These are phyloP conservation scores for Saccharum hybrid DNA, from an alignment of 202 grass and related monocot genomes.

Conservation along the genomic window DNA sequence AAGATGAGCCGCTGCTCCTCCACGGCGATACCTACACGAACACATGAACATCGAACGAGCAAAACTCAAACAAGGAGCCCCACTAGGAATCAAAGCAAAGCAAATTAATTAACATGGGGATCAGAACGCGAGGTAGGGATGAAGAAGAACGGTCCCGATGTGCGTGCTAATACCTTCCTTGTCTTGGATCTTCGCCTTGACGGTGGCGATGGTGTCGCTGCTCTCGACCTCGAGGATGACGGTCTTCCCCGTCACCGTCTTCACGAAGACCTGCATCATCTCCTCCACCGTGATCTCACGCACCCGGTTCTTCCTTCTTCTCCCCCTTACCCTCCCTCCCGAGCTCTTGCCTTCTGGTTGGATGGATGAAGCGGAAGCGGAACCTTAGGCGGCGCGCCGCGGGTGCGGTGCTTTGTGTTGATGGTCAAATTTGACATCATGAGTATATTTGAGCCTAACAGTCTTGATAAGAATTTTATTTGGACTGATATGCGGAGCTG, in stretches of 20 bases:
- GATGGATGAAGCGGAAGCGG: background rate
- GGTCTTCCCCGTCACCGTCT: slow-evolving; percentile 63
- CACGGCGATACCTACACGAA: slow-evolving; percentile 43
- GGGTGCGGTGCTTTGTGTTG: background rate
- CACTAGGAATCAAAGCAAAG: too few species aligned
- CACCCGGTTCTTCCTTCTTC: background rate
- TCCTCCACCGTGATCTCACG: background rate
- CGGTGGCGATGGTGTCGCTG: slow-evolving; percentile 60
- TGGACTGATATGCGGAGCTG: too few species aligned
- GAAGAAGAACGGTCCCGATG: background rate
- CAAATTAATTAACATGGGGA: background rate
- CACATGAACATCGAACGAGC: background rate
- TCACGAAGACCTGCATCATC: slow-evolving; percentile 66
- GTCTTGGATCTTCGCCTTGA: slow-evolving; percentile 62
- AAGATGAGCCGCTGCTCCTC: slow-evolving; percentile 55
- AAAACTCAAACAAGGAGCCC: background rate
- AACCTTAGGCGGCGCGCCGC: background rate
- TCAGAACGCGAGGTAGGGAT: background rate
- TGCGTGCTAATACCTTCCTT: slow-evolving; percentile 30
- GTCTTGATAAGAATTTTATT: too few species aligned
- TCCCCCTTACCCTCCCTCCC: too few species aligned
- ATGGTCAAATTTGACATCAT: too few species aligned
- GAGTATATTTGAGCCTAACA: too few species aligned
- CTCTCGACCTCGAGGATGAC: slow-evolving; percentile 57
- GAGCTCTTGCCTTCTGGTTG: background rate